A percentile compares a stretch with the other conserved stretches of the same genome.
Conservation (phyloP, 768 basidiomycete species). For the Lactifluus piperatus region DNA sequence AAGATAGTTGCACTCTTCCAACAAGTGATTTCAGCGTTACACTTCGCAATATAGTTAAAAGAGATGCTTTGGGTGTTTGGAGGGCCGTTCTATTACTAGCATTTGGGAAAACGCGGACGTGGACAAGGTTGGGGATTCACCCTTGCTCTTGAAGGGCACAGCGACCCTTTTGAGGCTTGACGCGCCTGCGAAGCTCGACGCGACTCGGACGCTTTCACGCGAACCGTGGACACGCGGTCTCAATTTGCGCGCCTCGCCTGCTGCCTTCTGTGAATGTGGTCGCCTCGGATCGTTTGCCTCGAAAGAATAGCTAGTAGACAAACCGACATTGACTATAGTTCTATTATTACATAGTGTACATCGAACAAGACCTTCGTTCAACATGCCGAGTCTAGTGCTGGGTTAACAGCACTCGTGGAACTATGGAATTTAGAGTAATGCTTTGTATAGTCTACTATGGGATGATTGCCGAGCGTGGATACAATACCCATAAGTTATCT, state of each 20-base stretch:
- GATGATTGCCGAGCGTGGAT: not conserved
- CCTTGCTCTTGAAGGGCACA: too few relatives aligned
- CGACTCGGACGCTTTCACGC: too few relatives aligned
- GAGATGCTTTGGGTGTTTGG: not conserved
- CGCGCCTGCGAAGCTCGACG: too few relatives aligned
- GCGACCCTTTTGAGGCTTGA: too few relatives aligned
- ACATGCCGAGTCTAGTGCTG: not conserved
- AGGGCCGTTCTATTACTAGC: not conserved
- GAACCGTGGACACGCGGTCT: too few relatives aligned
- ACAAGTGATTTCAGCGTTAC: not conserved
- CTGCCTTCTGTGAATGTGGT: too few relatives aligned
- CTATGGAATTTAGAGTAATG: not conserved
- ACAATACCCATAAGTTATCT: conserved; percentile 6
- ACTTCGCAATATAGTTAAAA: not conserved
- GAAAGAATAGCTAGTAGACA: too few relatives aligned
- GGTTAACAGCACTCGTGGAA: not conserved
- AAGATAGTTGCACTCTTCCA: not conserved
- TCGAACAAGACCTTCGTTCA: too few relatives aligned
- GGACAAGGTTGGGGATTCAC: not conserved
- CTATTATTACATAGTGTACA: too few relatives aligned
- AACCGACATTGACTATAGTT: too few relatives aligned
- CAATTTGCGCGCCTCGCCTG: too few relatives aligned
- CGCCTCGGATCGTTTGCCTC: too few relatives aligned
- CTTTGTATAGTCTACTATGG: not conserved
- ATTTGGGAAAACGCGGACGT: not conserved